Evolutionary conservation across 148 eudicot genomes (phyloP).

Genomic region (Chenopodium album): DNA sequence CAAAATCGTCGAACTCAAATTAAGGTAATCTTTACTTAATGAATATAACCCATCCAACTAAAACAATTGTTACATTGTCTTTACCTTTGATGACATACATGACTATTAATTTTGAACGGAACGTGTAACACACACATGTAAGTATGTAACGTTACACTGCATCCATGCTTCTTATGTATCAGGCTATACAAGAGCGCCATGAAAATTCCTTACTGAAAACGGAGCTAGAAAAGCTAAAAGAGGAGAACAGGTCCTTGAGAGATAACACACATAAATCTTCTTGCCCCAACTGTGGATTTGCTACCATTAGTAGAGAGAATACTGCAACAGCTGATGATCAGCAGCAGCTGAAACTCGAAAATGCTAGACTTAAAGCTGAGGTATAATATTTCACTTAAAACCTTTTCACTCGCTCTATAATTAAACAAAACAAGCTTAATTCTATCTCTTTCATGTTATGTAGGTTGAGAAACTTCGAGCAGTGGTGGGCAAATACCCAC

Average conservation of each 20-base stretch:
- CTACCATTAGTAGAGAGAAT: conserved; percentile 42
- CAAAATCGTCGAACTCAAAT: conserved; percentile 98
- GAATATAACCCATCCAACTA: not conserved
- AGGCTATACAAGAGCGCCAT: conserved; percentile 98
- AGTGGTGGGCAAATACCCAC: conserved; percentile 49
- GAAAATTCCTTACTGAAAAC: conserved; percentile 79
- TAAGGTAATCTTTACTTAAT: conserved; percentile 44
- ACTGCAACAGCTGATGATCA: conserved; percentile 40
- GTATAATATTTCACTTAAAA: conserved; percentile 25
- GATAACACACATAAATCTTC: conserved; percentile 52
- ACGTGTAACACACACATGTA: not conserved
- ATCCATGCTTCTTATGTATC: conserved; percentile 3
- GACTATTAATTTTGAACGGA: too few relatives aligned
- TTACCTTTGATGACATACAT: not conserved
- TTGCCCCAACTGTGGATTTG: conserved; percentile 83
- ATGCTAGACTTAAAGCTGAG: conserved; percentile 88
- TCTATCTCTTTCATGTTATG: conserved; percentile 5
- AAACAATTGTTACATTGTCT: not conserved
- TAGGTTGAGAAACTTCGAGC: conserved; percentile 78
- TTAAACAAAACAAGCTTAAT: not conserved
- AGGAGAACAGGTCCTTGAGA: conserved; percentile 69
- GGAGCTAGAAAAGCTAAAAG: conserved; percentile 76
- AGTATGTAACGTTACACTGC: not conserved
- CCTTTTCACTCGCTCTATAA: not conserved
- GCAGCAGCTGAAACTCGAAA: conserved; percentile 82